Conservation (phyloP, 192 early-diverging fungal genomes). For the Entomortierella lignicola region DNA sequence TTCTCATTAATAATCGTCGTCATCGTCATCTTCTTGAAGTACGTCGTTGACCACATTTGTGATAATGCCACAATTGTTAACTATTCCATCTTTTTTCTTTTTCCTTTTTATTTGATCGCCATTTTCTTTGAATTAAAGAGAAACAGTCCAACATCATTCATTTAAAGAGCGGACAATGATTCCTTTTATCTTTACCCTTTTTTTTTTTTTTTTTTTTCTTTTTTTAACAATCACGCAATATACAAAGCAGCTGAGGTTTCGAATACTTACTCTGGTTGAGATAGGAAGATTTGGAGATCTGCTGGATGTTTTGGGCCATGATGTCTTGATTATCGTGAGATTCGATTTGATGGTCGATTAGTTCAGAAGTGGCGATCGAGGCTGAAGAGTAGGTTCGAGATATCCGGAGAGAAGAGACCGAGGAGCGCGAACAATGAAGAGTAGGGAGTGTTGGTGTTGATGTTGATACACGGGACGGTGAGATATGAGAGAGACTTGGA, state of each 20-base stretch:
- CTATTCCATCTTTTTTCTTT: too few species aligned
- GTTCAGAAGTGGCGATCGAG: constrained; percentile 11
- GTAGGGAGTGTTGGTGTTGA: constrained; percentile 2
- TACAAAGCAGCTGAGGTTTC: too few species aligned
- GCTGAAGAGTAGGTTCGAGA: constrained; percentile 23
- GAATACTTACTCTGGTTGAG: constrained; percentile 55
- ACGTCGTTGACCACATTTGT: too few species aligned
- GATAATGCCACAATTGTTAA: too few species aligned
- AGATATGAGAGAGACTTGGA: not conserved
- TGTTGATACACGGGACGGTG: not conserved
- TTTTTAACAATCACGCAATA: too few species aligned
- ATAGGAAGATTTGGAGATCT: constrained; percentile 48
- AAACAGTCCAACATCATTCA: too few species aligned
- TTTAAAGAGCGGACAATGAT: too few species aligned
- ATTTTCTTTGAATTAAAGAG: too few species aligned
- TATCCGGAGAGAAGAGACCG: constrained; percentile 2
- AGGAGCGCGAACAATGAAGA: not conserved
- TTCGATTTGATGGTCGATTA: not conserved
- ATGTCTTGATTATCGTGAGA: constrained; percentile 17
- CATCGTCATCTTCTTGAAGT: too few species aligned
- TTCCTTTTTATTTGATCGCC: too few species aligned
- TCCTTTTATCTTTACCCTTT: too few species aligned
- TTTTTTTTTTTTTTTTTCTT: too few species aligned
- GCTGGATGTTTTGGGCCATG: constrained; percentile 42
- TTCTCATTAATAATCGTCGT: not conserved